These are phyloP conservation scores for Mallotus repandus DNA, from an alignment of 441 rosid species.

Conservation along the genomic window DNA sequence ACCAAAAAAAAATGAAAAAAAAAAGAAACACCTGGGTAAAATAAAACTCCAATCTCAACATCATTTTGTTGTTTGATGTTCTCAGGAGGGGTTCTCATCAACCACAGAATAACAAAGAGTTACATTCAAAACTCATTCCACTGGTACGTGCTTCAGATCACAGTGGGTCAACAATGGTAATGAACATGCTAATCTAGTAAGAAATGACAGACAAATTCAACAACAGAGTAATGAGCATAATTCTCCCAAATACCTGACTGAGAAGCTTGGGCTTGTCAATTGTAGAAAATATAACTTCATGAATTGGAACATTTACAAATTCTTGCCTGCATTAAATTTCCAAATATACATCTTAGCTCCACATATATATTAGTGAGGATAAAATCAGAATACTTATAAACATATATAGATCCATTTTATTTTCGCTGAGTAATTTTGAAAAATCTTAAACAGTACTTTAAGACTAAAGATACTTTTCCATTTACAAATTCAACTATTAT, in stretches of 20 bases:
- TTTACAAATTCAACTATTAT: background rate
- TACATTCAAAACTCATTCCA: background rate
- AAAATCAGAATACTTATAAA: background rate
- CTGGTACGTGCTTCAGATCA: background rate
- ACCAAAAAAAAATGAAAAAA: no score
- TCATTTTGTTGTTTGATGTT: background rate
- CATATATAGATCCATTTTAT: background rate
- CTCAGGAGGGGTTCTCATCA: no score
- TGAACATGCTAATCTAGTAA: background rate
- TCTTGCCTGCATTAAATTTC: constrained; percentile 50
- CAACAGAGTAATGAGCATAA: constrained; percentile 13
- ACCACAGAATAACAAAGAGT: background rate
- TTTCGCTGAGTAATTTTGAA: background rate
- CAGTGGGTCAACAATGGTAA: background rate
- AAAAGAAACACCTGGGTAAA: no score
- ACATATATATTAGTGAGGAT: background rate
- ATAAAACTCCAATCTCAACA: background rate
- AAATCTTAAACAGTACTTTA: background rate
- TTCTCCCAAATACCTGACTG: constrained; percentile 54
- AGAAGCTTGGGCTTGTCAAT: constrained; percentile 79
- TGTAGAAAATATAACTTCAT: constrained; percentile 75
- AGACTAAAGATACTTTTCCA: background rate
- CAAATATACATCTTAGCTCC: constrained; percentile 21
- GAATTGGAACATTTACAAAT: constrained; percentile 37
- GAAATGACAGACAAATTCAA: background rate